Evolutionary conservation across 257 asterid species (phyloP).

Genomic region (Cruciata laevipes): DNA sequence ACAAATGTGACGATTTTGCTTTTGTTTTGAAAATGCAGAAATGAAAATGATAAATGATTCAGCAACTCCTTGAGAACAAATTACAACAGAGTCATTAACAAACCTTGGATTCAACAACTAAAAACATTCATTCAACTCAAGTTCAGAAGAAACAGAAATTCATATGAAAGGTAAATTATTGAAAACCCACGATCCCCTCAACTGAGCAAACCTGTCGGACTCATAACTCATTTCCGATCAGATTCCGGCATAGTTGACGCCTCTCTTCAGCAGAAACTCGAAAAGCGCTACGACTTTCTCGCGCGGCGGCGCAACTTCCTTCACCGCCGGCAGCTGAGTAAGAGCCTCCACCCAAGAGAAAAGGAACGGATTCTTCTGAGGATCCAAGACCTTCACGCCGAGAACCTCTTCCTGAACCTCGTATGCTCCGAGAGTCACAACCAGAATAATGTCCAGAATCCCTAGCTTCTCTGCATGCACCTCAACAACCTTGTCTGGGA

Average conservation of each 20-base stretch:
- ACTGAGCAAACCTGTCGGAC: neutral
- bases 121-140: too few relatives aligned
- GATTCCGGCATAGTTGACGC: neutral
- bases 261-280: constrained; percentile 14
- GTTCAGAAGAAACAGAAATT: too few relatives aligned
- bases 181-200: too few relatives aligned
- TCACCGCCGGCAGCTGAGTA: constrained; percentile 23
- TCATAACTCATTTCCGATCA: neutral
- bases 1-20: too few relatives aligned
- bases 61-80: too few relatives aligned
- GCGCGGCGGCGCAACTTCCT: constrained; percentile 21
- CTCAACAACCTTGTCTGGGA: constrained; percentile 15
- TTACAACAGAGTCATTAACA: too few relatives aligned
- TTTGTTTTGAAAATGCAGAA: too few relatives aligned
- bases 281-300: constrained; percentile 23
- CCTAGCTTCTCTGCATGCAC: constrained; percentile 18
- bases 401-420: constrained; percentile 28
- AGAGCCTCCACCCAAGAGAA: constrained; percentile 29
- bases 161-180: too few relatives aligned
- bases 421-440: constrained; percentile 29
- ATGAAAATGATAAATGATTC: too few relatives aligned
- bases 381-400: constrained; percentile 26
- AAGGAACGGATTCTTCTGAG: constrained; percentile 29
- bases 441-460: constrained; percentile 28
- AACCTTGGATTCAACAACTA: too few relatives aligned